Evolutionary conservation across 192 early-diverging fungal genomes (phyloP).

Genomic region (Mortierella antarctica): DNA sequence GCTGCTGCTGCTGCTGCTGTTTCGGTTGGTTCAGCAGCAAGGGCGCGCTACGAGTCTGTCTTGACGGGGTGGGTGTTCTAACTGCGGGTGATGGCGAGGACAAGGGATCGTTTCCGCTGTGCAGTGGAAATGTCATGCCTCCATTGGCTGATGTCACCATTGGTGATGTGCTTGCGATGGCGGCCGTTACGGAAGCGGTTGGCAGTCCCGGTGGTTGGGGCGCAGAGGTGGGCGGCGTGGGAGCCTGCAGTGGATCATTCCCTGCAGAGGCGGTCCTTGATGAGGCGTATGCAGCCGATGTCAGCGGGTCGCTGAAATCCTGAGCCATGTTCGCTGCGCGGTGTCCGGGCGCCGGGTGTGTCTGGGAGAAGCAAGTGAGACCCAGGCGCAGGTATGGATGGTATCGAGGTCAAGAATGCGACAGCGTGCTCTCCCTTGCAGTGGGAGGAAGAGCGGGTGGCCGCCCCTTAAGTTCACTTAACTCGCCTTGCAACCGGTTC

Average conservation of each 20-base stretch:
- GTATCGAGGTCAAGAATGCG: too few species aligned
- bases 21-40: neutral
- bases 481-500: neutral
- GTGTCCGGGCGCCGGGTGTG: too few species aligned
- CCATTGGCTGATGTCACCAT: too few species aligned
- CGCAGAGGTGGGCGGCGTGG: neutral
- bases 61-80: neutral
- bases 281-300: conserved; percentile 43
- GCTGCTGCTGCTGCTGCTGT: neutral
- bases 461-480: neutral
- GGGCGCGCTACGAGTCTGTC: too few species aligned
- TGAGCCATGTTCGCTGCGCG: conserved; percentile 28
- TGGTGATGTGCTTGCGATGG: too few species aligned
- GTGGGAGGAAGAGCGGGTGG: neutral
- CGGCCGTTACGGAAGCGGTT: too few species aligned
- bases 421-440: too few species aligned
- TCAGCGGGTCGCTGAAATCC: conserved; percentile 49
- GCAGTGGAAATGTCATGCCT: neutral
- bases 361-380: too few species aligned
- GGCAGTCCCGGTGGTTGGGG: neutral
- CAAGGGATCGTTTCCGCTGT: neutral
- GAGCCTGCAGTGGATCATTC: conserved; percentile 25
- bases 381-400: too few species aligned
- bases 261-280: conserved; percentile 18
- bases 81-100: neutral